Evolutionary conservation across 2,329 filamentous ascomycete genomes (phyloP), one percentile per base, ranked within the genome.

Genomic region (Monilinia fructicola): DNA sequence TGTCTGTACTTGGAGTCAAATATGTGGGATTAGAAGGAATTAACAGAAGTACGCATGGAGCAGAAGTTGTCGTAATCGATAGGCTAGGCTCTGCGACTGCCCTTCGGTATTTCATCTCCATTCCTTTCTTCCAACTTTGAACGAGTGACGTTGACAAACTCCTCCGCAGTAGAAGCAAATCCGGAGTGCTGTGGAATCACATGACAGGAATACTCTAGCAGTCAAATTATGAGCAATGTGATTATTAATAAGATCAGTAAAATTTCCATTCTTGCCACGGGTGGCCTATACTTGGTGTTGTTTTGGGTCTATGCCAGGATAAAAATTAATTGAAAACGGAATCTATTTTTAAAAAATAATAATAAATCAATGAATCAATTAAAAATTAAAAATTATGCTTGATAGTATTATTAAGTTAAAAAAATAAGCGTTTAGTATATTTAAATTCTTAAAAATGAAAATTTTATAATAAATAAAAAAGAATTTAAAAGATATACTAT

Each of bases 101-200:
- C 26, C 40, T 35, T 46, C 9, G 26, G 46, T n/a, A 21, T 16
- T 16, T 2, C 14, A 59, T 31, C 3, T 3, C 5, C 55, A 59
- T n/a, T 10, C 35, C 26, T 46, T 38, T 3, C 26, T 16, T 35
- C 2, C 6, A 31, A 46, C 6, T 46, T 46, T 3, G 55, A 31
- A 14, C 26, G 18, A 23, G 40, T 59, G n/a, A 46, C n/a, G 2
- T 59, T 46, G 18, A n/a, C 42, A n/a, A 59, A 5, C 21, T 31
- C 26, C 3, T 46, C 26, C 4, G 18, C 26, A 16, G 11, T 14
- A 35, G 42, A 46, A 2, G 48, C 48, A 42, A 63, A 42, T 21
- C 60, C 60, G 11, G 44, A 40, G 21, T 63, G 46, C 18, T 63
- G 31, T 63, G 46, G 48, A 21, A 63, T 63, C 16, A 63, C 16